Base-by-base conservation (phyloP, 2,329 filamentous ascomycete genomes). In the Diaporthe citrichinensis region DNA sequence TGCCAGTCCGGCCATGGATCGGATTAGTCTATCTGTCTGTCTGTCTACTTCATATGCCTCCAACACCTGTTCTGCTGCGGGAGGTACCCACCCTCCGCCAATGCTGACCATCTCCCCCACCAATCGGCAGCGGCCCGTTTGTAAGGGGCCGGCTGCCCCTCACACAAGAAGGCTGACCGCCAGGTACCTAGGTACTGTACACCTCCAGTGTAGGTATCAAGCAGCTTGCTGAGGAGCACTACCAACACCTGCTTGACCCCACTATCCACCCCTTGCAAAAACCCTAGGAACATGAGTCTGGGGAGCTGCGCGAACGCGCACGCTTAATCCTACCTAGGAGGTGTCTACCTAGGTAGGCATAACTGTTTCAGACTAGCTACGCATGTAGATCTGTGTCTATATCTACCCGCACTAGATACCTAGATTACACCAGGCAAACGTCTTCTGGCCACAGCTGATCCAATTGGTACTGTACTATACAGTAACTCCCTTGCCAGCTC, bases 371-470 rank as follows among this genome's bases (percentile, higher is more conserved):
- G 44, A 20, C 44, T 49, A 49, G 12, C 36, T 39, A 12, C 14
- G 36, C 36, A 39, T 12, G 36, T 12, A 39, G 36, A 12, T 14
- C 15, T 49, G 23, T 49, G 8, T 49, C 44, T 49, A 28, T 53
- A 20, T 17, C 31, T 71, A 59, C 20, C 36, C 44, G 44, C 69
- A 23, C 20, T 49, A 59, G 12, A n/a, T 23, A 61, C 7, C 3
- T 39, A 68, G 4, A 7, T 25, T 12, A 20, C 36, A 36, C 14
- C 34, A 23, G 23, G 44, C 9, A 8, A 41, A n/a, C 12, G 36
- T 28, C 34, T 58, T 58, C 25, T 20, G 10, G 53, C 73, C 69
- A 34, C 75, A 34, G 44, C 86, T 86, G 84, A 77, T 84, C 20
- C 41, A 44, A 44, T 20, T 17, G 17, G 8, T 20, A 44, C 41